Evolutionary conservation across 1,284 basidiomycete species (phyloP).

Genomic region (Ustilago cynodontis): DNA sequence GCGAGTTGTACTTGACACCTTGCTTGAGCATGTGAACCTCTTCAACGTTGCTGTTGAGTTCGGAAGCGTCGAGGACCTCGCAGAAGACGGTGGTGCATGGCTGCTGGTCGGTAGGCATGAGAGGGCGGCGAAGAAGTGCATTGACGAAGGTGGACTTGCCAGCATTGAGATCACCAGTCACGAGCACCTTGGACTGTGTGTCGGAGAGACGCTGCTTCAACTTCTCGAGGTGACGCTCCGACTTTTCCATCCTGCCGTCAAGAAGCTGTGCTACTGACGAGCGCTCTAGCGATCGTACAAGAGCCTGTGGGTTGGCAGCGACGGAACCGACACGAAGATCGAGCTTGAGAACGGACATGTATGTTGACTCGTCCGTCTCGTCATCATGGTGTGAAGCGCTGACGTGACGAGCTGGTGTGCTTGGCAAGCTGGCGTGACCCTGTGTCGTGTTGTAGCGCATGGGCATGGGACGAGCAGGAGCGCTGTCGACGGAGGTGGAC

Average conservation of each 20-base stretch:
- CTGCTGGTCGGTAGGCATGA: slow-evolving; percentile 98
- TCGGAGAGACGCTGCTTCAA: slow-evolving; percentile 89
- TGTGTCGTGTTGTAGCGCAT: slow-evolving; percentile 46
- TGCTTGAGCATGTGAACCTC: slow-evolving; percentile 78
- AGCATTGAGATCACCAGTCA: slow-evolving; percentile 98
- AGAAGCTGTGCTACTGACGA: slow-evolving; percentile 91
- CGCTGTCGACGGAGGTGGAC: slow-evolving; percentile 21
- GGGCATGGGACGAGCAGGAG: slow-evolving; percentile 27
- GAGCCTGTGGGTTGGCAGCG: slow-evolving; percentile 76
- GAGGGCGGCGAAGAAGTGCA: slow-evolving; percentile 79
- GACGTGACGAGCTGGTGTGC: slow-evolving; percentile 35
- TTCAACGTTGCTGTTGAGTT: slow-evolving; percentile 80
- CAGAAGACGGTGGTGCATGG: slow-evolving; percentile 97
- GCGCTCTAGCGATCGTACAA: slow-evolving; percentile 92
- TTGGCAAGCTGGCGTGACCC: slow-evolving; percentile 45
- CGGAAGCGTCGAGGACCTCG: slow-evolving; percentile 92
- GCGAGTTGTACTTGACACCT: slow-evolving; percentile 78
- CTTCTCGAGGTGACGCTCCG: slow-evolving; percentile 84
- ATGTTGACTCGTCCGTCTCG: slow-evolving; percentile 35
- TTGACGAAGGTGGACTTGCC: slow-evolving; percentile 99
- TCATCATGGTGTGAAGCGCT: slow-evolving; percentile 12
- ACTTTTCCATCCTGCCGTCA: slow-evolving; percentile 84
- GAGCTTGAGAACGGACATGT: slow-evolving; percentile 79
- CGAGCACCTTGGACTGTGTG: slow-evolving; percentile 93
- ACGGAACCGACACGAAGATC: slow-evolving; percentile 86